Conservation (phyloP, 345 rosid species). For the Rhodamnia argentea region DNA sequence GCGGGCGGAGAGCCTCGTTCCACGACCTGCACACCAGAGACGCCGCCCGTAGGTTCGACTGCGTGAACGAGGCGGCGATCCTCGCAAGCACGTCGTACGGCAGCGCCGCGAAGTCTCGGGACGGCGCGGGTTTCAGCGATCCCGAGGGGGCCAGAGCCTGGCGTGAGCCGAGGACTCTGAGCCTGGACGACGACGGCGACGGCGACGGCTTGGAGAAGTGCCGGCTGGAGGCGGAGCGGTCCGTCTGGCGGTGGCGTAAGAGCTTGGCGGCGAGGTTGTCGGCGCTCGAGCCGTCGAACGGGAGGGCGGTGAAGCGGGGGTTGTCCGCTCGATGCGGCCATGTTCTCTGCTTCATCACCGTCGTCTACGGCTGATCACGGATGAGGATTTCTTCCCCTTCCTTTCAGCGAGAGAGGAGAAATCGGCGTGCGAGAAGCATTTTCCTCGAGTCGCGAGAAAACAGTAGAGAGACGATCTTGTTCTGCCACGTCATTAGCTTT, state of each 20-base stretch:
- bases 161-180: neutral
- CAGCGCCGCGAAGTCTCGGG: conserved; percentile 51
- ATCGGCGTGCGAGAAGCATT: neutral
- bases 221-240: neutral
- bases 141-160: neutral
- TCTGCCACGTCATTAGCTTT: neutral
- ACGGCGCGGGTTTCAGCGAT: neutral
- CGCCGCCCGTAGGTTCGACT: conserved; percentile 50
- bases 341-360: conserved; percentile 1
- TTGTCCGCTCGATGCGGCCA: neutral
- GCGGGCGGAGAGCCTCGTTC: conserved; percentile 71
- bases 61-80: conserved; percentile 62
- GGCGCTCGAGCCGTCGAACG: neutral
- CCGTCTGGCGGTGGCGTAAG: neutral
- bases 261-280: conserved; percentile 3
- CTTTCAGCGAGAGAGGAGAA: neutral
- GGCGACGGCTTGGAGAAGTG: neutral
- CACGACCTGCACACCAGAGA: conserved; percentile 77
- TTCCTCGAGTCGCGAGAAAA: neutral
- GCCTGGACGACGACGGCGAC: neutral
- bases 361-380: neutral
- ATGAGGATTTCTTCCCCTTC: neutral
- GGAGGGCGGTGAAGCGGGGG: neutral
- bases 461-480: neutral
- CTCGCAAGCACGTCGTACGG: conserved; percentile 58